Conservation (phyloP, 306 rosid species). For the Morella rubra region DNA sequence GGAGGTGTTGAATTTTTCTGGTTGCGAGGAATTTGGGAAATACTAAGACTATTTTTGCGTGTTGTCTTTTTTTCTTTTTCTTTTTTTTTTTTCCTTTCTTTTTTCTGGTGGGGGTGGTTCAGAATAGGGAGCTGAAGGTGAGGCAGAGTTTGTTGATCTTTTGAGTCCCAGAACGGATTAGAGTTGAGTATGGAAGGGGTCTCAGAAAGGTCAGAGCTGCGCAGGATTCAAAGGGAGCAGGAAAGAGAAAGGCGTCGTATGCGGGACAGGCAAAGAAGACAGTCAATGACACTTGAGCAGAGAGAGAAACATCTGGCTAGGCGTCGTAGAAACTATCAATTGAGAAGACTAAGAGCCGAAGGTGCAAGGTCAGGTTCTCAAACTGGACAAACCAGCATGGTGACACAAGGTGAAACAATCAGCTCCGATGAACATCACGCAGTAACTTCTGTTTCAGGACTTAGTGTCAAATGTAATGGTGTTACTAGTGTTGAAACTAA, state of each 20-base stretch:
- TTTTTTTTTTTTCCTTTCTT: too few species aligned
- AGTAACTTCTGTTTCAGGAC: slow-evolving; percentile 24
- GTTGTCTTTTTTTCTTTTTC: not conserved
- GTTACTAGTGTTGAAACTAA: slow-evolving; percentile 25
- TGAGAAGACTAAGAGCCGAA: slow-evolving; percentile 67
- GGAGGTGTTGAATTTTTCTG: not conserved
- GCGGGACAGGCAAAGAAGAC: slow-evolving; percentile 75
- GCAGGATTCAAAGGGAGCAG: slow-evolving; percentile 58
- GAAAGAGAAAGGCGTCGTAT: slow-evolving; percentile 77
- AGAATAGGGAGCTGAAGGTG: slow-evolving; percentile 6
- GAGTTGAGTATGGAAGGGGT: slow-evolving; percentile 44
- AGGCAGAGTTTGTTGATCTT: not conserved
- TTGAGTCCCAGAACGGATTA: slow-evolving; percentile 3
- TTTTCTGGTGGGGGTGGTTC: not conserved
- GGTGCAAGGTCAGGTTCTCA: slow-evolving; percentile 26
- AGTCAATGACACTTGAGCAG: slow-evolving; percentile 79
- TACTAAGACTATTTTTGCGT: not conserved
- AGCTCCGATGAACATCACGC: slow-evolving; percentile 37
- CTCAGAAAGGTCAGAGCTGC: slow-evolving; percentile 37
- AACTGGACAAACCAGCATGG: slow-evolving; percentile 34
- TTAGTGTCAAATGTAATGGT: not conserved
- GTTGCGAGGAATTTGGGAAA: not conserved
- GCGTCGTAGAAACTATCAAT: slow-evolving; percentile 80
- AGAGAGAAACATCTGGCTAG: slow-evolving; percentile 78
- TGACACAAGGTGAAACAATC: slow-evolving; percentile 31